A percentile compares a stretch with the other conserved stretches of the same genome.
Evolutionary conservation across 202 grass and related monocot genomes (phyloP).

Genomic region (Saccharum hybrid): DNA sequence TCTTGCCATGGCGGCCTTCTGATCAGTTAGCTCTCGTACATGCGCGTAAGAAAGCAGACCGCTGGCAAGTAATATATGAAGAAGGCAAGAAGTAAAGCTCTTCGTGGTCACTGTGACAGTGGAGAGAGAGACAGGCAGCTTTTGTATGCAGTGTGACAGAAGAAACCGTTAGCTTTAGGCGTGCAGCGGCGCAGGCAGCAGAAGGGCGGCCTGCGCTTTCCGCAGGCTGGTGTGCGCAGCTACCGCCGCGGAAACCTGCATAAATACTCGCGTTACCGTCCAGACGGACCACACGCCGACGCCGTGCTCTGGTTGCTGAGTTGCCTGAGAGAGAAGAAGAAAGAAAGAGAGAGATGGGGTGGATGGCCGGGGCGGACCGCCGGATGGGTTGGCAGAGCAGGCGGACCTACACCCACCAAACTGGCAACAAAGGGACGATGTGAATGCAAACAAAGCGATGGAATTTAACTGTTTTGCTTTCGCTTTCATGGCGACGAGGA

Average conservation of each 20-base stretch:
- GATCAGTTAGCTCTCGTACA: conserved; percentile 1
- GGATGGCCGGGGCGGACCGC: neutral
- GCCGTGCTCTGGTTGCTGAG: neutral
- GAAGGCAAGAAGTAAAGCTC: conserved; percentile 21
- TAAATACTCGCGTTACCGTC: conserved; percentile 31
- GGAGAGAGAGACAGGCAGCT: conserved; percentile 1
- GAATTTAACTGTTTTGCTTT: conserved; percentile 45
- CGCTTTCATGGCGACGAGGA: neutral
- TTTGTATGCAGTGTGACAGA: neutral
- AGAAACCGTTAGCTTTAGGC: conserved; percentile 21
- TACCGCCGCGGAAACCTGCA: conserved; percentile 23
- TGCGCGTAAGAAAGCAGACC: neutral
- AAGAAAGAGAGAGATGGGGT: neutral
- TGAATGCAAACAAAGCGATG: conserved; percentile 16
- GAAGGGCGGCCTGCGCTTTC: neutral
- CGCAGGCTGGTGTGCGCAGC: conserved; percentile 29
- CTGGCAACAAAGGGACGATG: conserved; percentile 1
- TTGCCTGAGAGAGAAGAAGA: neutral
- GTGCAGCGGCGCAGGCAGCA: neutral
- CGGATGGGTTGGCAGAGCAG: conserved; percentile 48
- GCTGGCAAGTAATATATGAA: neutral
- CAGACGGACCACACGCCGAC: neutral
- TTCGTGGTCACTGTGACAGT: neutral
- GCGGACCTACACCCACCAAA: conserved; percentile 58
- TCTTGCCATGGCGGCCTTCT: conserved; percentile 51